Base-by-base conservation (phyloP, 345 rosid species). In the Triadica sebifera region DNA sequence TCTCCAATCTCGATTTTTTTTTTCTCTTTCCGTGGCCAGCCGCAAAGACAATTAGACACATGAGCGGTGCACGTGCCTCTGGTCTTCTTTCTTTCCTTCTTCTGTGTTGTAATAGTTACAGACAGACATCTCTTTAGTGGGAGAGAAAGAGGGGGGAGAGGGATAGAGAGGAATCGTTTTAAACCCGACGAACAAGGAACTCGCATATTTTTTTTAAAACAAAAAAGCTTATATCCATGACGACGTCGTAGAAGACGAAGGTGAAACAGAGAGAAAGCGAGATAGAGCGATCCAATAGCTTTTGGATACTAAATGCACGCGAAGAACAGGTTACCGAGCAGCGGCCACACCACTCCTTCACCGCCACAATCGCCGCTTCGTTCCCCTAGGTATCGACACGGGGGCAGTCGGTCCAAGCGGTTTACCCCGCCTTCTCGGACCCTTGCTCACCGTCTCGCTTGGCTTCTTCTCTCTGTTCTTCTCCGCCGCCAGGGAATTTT, bases 271-370 rank as follows among this genome's bases (percentile, higher is more conserved):
- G 19, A 13, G 19, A 47, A n/a, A 65, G 43, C 41, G 64, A 9
- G 47, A 41, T 0, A 3, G 17, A 1, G 17, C 45, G 62, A 57
- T 58, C 67, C 58, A n/a, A 8, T 1, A 49, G 34, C 25, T 20
- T 29, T 38, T 38, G 7, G 16, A 16, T 55, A 71, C 80, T 88
- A 87, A 88, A 92, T 96, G 99, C 98, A 87, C 75, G 88, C 97
- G 12, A 84, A 89, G 78, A 90, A 67, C 71, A 83, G 98, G 78
- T 75, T 89, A 75, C 94, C 97, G 38, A 86, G 91, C 83, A 93
- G 96, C 90, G 98, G 97, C 85, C 96, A 90, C 88, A 78, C 83
- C 19, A 88, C 97, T n/a, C 99, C 99, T 0, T 96, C 99, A 12
- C 98, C 99, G 5, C 99, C 96, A n/a, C 86, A 84, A 25, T 91